A percentile compares a stretch with the other conserved stretches of the same genome.
phyloP scores from a whole-genome alignment of 495 filamentous ascomycete species.

The Oidiodendron maius region DNA sequence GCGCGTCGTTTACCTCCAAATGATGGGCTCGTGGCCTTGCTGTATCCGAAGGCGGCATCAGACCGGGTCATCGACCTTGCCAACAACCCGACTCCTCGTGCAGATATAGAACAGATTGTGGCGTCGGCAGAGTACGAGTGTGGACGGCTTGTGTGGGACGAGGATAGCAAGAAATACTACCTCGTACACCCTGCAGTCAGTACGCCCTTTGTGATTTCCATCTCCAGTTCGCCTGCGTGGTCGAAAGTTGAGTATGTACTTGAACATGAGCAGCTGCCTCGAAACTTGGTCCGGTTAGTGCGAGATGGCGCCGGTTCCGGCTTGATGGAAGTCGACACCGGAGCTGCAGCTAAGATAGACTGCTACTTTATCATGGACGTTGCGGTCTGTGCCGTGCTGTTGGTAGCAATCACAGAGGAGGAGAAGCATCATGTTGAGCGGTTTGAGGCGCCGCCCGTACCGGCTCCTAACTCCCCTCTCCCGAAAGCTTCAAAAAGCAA shows the following conservation, averaged over 20 bases:
- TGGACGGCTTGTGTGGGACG: constrained; percentile 65
- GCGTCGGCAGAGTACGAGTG: constrained; percentile 66
- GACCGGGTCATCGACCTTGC: constrained; percentile 65
- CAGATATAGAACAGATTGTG: constrained; percentile 35
- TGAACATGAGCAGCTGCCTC: constrained; percentile 53
- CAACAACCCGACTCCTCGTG: constrained; percentile 36
- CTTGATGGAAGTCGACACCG: constrained; percentile 47
- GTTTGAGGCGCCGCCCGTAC: constrained; percentile 45
- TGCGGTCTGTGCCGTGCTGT: constrained; percentile 57
- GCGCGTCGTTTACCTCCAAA: constrained; percentile 51
- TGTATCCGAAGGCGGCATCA: constrained; percentile 65
- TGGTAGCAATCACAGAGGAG: constrained; percentile 62
- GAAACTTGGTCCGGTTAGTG: constrained; percentile 41
- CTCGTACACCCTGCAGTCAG: constrained; percentile 64
- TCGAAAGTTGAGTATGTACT: constrained; percentile 54
- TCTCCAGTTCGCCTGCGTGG: constrained; percentile 44
- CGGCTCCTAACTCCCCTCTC: constrained; percentile 6
- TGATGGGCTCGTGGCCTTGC: constrained; percentile 65
- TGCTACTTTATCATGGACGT: constrained; percentile 75
- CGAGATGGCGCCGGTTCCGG: constrained; percentile 46
- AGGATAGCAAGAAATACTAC: constrained; percentile 55
- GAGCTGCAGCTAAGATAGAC: constrained; percentile 41
- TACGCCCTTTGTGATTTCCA: constrained; percentile 48
- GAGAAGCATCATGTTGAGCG: constrained; percentile 37
- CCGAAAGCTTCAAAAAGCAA: neutral